Evolutionary conservation across 768 basidiomycete species (phyloP).

Genomic region (Russula vinacea): DNA sequence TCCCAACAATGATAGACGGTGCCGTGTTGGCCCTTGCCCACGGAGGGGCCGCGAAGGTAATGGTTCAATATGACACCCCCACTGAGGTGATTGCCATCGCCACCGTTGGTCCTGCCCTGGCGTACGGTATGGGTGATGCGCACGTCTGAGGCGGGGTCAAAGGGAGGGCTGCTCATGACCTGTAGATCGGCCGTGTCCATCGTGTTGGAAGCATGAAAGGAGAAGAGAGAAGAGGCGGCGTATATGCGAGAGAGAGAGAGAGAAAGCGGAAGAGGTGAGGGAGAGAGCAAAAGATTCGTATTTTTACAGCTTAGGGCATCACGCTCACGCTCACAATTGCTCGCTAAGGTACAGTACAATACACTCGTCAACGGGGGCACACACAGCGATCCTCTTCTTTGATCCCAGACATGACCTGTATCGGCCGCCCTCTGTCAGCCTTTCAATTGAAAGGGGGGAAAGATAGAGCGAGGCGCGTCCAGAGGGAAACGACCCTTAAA

Average conservation of each 20-base stretch:
- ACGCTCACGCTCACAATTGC: neutral
- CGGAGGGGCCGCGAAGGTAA: conserved; percentile 69
- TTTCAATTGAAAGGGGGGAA: neutral
- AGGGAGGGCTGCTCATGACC: conserved; percentile 26
- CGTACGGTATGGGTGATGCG: conserved; percentile 32
- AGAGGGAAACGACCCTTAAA: neutral
- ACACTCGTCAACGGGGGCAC: conserved; percentile 37
- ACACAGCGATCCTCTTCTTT: conserved; percentile 50
- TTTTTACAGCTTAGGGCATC: conserved; percentile 22
- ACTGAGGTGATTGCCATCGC: conserved; percentile 34
- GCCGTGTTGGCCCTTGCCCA: conserved; percentile 89
- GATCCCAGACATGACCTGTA: conserved; percentile 49
- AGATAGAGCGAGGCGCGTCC: neutral
- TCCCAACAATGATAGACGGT: conserved; percentile 76
- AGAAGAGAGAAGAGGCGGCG: neutral
- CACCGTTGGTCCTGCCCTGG: conserved; percentile 36
- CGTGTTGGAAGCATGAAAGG: conserved; percentile 23
- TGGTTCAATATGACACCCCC: conserved; percentile 69
- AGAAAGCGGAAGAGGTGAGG: neutral
- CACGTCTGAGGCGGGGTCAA: conserved; percentile 27
- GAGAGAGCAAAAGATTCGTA: neutral
- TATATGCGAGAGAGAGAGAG: neutral
- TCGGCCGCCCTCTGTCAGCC: neutral
- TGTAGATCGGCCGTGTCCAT: conserved; percentile 28
- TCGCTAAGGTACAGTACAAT: neutral